A percentile compares a stretch with the other conserved stretches of the same genome.
Evolutionary conservation across 345 rosid genomes (phyloP).

Genomic region (Eucalyptus marginata): DNA sequence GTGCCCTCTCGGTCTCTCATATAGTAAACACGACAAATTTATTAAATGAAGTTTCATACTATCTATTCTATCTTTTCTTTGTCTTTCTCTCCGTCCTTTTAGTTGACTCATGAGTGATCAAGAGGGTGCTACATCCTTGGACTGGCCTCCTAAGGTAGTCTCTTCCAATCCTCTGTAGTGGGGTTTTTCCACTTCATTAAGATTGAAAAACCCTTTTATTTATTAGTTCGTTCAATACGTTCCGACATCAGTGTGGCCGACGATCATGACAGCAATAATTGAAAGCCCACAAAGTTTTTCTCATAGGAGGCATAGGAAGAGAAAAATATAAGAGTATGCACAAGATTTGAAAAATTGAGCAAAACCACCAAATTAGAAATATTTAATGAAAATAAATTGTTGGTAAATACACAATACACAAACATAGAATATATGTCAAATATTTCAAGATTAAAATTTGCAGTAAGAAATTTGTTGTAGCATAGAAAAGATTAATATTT

Average conservation of each 20-base stretch:
- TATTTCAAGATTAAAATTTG: no score
- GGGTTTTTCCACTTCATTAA: neutral
- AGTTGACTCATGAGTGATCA: neutral
- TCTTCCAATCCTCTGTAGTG: neutral
- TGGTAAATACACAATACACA: no score
- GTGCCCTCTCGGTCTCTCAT: neutral
- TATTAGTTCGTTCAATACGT: neutral
- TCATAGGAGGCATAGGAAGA: no score
- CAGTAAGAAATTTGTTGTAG: no score
- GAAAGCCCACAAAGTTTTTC: neutral
- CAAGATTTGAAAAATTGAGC: no score
- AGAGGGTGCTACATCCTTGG: neutral
- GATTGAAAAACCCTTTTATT: no score
- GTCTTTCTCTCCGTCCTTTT: neutral
- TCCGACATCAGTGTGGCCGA: neutral
- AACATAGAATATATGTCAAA: no score
- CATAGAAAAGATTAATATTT: no score
- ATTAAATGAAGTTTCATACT: neutral
- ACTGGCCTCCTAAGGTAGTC: neutral
- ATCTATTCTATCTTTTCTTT: neutral
- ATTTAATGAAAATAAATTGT: no score
- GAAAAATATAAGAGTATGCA: no score
- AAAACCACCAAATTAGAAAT: no score
- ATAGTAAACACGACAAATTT: neutral
- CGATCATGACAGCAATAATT: rapidly evolving